These are phyloP conservation scores for Fusarium oligoseptatum DNA, from an alignment of 2,329 filamentous ascomycete genomes.

Conservation along the genomic window DNA sequence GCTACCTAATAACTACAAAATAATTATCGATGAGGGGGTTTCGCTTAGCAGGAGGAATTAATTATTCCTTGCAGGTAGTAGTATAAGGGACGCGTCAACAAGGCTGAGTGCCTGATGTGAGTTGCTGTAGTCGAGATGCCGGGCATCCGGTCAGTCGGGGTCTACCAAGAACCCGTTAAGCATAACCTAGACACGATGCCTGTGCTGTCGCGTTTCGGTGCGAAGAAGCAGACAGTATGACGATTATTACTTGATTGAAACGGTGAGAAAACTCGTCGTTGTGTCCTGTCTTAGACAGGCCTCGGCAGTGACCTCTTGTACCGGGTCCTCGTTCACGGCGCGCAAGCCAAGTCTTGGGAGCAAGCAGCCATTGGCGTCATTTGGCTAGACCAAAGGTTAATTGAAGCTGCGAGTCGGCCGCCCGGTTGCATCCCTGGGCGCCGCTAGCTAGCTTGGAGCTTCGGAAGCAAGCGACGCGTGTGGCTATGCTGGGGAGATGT, in stretches of 20 bases:
- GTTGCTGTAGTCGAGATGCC: not conserved
- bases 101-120: constrained; percentile 2
- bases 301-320: not conserved
- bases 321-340: not conserved
- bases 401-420: constrained; percentile 21
- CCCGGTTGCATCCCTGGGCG: constrained; percentile 7
- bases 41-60: not conserved
- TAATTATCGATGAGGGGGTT: not conserved
- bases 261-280: not conserved
- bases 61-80: not conserved
- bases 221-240: not conserved
- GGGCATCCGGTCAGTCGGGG: not conserved
- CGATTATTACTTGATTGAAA: not conserved
- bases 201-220: not conserved
- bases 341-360: not conserved
- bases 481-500: constrained; percentile 26
- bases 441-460: constrained; percentile 1
- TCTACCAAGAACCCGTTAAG: constrained; percentile 1
- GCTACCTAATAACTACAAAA: not conserved
- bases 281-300: not conserved
- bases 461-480: constrained; percentile 25
- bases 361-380: constrained; percentile 5
- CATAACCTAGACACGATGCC: not conserved
- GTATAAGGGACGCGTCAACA: constrained; percentile 3
- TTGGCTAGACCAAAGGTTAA: not conserved